A percentile compares a stretch with the other conserved stretches of the same genome.
phyloP scores from a whole-genome alignment of 1,284 basidiomycete genomes.

The Takashimella tepidaria region DNA sequence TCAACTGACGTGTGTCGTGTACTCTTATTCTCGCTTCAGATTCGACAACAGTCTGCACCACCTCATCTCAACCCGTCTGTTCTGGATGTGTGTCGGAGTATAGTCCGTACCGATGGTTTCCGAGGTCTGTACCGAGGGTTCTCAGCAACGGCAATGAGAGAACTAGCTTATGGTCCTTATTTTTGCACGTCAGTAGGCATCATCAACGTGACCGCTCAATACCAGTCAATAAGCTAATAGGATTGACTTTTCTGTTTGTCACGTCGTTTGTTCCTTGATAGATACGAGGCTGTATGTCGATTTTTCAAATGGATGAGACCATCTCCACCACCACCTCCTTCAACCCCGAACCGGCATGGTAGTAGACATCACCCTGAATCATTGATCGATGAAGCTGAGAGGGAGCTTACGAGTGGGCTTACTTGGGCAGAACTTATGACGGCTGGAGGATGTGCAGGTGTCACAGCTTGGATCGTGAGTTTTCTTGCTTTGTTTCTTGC shows the following conservation, averaged over 20 bases:
- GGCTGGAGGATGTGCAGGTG: conserved; percentile 73
- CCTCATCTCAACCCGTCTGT: conserved; percentile 49
- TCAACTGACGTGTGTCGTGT: too few species aligned
- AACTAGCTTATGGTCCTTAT: conserved; percentile 75
- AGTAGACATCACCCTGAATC: conserved; percentile 44
- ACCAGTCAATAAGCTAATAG: too few species aligned
- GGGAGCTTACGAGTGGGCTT: conserved; percentile 48
- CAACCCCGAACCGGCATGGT: conserved; percentile 5
- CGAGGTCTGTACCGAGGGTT: conserved; percentile 71
- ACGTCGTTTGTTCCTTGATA: conserved; percentile 4
- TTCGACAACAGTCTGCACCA: conserved; percentile 61
- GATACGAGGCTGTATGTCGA: conserved; percentile 70
- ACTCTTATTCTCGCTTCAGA: conserved; percentile 39
- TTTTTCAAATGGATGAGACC: conserved; percentile 49
- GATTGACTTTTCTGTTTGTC: too few species aligned
- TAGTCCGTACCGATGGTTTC: conserved; percentile 58
- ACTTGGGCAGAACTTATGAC: conserved; percentile 61
- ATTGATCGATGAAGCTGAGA: conserved; percentile 53
- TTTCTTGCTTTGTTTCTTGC: background rate
- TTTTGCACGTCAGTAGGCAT: conserved; percentile 65
- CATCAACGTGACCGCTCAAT: too few species aligned
- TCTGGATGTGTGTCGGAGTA: conserved; percentile 53
- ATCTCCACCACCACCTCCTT: conserved; percentile 13
- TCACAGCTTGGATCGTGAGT: conserved; percentile 47
- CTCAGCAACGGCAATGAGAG: conserved; percentile 64